phyloP scores from a whole-genome alignment of 83 land plant species.

The Picea abies region DNA sequence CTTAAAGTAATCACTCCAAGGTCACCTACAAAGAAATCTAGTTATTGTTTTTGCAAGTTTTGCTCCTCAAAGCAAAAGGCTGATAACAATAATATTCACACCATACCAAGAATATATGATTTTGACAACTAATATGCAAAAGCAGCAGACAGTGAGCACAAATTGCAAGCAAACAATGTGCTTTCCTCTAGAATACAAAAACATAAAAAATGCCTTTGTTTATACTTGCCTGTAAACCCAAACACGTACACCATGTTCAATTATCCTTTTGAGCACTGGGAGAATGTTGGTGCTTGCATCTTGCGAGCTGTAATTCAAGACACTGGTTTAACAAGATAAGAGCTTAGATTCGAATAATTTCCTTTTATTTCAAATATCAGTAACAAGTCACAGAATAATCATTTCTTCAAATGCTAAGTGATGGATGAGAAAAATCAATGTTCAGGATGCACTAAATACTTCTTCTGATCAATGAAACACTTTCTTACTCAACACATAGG shows the following conservation, averaged over 20 bases:
- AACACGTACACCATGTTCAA: conserved; percentile 56
- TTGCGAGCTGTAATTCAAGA: conserved; percentile 44
- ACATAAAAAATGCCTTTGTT: conserved; percentile 3
- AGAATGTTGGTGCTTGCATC: conserved; percentile 69
- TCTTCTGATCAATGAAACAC: not conserved
- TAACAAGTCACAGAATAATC: not conserved
- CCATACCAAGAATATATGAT: not conserved
- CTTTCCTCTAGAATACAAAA: conserved; percentile 4
- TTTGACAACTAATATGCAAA: not conserved
- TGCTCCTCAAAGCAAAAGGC: not conserved
- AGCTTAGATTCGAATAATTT: not conserved
- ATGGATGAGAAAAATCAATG: not conserved
- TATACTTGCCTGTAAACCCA: conserved; percentile 77
- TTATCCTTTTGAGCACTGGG: conserved; percentile 56
- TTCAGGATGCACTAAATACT: not conserved
- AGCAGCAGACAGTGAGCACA: not conserved
- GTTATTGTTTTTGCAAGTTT: not conserved
- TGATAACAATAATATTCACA: not conserved
- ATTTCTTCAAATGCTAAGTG: not conserved
- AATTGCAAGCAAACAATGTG: not conserved
- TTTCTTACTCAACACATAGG: not conserved
- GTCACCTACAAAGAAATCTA: not conserved
- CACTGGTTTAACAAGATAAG: conserved; percentile 29
- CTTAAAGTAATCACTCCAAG: not conserved
- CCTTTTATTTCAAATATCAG: not conserved